Evolutionary conservation across 768 basidiomycete species (phyloP).

Genomic region (Lyophyllum atratum): DNA sequence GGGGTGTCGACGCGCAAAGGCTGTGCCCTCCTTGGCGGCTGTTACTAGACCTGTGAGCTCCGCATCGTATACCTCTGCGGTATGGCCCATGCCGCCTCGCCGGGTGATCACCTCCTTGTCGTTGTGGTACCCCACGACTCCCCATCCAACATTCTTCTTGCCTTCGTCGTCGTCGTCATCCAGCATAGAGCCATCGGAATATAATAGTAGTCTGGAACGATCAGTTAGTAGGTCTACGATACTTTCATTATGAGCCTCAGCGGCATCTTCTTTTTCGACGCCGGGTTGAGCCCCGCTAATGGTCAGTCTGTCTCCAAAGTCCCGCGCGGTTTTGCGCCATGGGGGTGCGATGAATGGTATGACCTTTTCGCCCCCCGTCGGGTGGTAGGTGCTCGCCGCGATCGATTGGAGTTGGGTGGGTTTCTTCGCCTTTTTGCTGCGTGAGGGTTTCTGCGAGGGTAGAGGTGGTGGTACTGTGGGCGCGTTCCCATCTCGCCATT

Average conservation of each 20-base stretch:
- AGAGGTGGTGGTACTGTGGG: conserved; percentile 21
- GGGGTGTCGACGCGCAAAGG: conserved; percentile 1
- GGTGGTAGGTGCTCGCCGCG: conserved; percentile 13
- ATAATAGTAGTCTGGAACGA: neutral
- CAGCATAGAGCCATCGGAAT: conserved; percentile 8
- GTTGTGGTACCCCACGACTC: conserved; percentile 15
- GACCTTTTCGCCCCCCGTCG: neutral
- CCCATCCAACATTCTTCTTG: conserved; percentile 19
- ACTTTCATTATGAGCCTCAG: neutral
- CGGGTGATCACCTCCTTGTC: conserved; percentile 10
- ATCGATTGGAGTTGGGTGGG: conserved; percentile 11
- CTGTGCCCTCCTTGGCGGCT: conserved; percentile 12
- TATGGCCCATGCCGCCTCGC: conserved; percentile 21
- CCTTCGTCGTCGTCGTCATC: conserved; percentile 1
- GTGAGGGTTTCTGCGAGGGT: conserved; percentile 8
- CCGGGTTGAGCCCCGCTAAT: neutral
- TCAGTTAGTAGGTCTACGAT: neutral
- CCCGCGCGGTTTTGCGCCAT: neutral
- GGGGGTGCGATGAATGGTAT: neutral
- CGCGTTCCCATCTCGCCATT: neutral
- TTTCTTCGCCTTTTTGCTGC: neutral
- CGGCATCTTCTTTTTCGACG: neutral
- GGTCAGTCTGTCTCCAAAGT: neutral
- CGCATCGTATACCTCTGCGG: conserved; percentile 28
- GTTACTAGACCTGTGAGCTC: conserved; percentile 25